Base-by-base conservation (phyloP, 495 filamentous ascomycete genomes). In the Talaromyces wortmannii region DNA sequence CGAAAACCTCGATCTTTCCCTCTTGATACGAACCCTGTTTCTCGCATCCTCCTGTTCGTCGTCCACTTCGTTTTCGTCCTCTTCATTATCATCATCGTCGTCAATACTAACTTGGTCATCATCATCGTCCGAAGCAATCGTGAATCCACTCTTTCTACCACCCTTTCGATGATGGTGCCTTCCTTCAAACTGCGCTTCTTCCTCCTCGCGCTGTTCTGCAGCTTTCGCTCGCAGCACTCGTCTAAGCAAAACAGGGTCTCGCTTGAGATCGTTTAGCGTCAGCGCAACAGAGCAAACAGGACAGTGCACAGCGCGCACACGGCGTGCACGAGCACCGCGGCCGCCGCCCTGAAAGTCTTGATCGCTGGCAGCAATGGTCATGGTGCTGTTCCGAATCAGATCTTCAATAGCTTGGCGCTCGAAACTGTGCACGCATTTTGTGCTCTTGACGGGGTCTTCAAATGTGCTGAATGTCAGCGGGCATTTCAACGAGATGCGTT, bases 371-470 rank as follows among this genome's bases (percentile, higher is more conserved):
- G 48, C 59, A 0, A 61, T 58, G 12, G 68, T 63, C 6, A 69
- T 50, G 1, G 58, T 64, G 49, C 71, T 79, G 17, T 59, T 54
- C 4, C 60, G 48, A 36, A 95, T 80, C 70, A 89, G 86, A 12
- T 80, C 73, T 36, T 81, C 30, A 54, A 96, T 89, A 6, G 89
- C 88, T 3, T 69, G 60, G 59, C 81, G 85, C 68, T 96, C 87
- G 67, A 95, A 96, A 7, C 80, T 88, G 65, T 96, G 91, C 7
- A 80, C 84, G 72, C 91, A 96, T 59, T 87, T 86, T 4, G 69
- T 78, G 67, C 83, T 90, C n/a, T 81, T 91, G 2, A 80, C 71
- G 0, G 91, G 91, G 47, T 92, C 82, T 29, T 73, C 71, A 74
- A 89, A 89, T n/a, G 77, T 65, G 40, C 78, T 75, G 44, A 95